Evolutionary conservation across 2,329 filamentous ascomycete species (phyloP).

Genomic region (Fulvia fulva): DNA sequence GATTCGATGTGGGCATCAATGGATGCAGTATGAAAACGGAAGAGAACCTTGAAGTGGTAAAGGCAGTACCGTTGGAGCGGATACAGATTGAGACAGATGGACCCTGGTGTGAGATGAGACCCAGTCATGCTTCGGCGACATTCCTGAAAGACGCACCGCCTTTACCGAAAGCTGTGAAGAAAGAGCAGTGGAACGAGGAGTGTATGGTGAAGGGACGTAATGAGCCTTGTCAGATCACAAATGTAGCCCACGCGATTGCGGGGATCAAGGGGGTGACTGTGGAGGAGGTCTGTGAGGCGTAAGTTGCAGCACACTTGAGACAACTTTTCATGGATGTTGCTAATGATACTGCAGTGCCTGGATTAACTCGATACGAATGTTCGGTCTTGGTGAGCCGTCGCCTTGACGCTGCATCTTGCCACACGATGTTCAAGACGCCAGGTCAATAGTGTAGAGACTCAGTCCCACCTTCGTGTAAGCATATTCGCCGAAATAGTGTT

Average conservation of each 20-base stretch:
- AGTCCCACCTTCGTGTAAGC: not conserved
- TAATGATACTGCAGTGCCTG: conserved; percentile 54
- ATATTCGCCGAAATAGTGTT: not conserved
- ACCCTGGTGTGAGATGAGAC: conserved; percentile 92
- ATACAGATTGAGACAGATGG: conserved; percentile 96
- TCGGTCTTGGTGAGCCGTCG: conserved; percentile 59
- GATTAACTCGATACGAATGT: conserved; percentile 76
- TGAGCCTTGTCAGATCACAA: conserved; percentile 81
- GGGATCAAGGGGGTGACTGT: conserved; percentile 75
- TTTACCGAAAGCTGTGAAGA: conserved; percentile 82
- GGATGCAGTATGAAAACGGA: conserved; percentile 93
- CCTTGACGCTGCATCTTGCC: not conserved
- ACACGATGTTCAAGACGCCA: not conserved
- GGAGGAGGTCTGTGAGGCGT: conserved; percentile 79
- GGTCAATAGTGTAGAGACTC: not conserved
- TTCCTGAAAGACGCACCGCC: conserved; percentile 61
- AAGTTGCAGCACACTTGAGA: conserved; percentile 36
- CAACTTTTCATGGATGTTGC: conserved; percentile 7
- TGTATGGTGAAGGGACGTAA: conserved; percentile 92
- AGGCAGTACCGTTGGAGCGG: conserved; percentile 69
- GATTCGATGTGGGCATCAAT: conserved; percentile 90
- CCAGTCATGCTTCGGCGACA: conserved; percentile 79
- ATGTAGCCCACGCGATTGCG: conserved; percentile 84
- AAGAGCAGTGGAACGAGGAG: conserved; percentile 87
- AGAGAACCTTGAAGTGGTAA: conserved; percentile 84